Conservation (phyloP, 768 basidiomycete species). For the Tricholoma hemisulphureum region DNA sequence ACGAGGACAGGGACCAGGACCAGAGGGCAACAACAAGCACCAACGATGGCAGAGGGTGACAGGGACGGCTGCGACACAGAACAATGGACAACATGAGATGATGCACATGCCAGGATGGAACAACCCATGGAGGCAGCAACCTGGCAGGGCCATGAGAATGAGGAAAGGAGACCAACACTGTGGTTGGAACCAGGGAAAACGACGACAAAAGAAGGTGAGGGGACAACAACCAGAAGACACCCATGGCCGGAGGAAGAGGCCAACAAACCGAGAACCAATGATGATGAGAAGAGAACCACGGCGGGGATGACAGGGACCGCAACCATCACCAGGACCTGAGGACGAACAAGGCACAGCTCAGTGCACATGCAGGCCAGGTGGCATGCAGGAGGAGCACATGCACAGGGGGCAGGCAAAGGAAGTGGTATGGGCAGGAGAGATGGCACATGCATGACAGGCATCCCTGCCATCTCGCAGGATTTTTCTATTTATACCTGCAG, state of each 20-base stretch:
- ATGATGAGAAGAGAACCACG: neutral
- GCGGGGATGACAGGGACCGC: neutral
- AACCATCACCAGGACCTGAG: neutral
- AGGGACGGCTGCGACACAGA: neutral
- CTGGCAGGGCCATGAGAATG: neutral
- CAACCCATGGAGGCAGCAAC: neutral
- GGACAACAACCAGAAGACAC: neutral
- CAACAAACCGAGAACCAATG: neutral
- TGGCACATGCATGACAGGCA: neutral
- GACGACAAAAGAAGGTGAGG: neutral
- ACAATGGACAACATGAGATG: neutral
- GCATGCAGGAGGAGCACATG: neutral
- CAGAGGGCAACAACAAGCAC: neutral
- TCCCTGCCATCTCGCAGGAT: too few species aligned
- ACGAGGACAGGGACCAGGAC: neutral
- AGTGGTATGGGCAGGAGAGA: neutral
- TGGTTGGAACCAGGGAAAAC: neutral
- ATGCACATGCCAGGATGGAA: neutral
- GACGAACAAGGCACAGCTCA: neutral
- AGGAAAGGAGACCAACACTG: neutral
- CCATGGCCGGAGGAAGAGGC: neutral
- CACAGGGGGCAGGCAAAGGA: neutral
- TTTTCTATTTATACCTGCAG: too few species aligned
- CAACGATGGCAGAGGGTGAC: neutral
- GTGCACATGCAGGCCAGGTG: neutral